Evolutionary conservation across 345 rosid species (phyloP).

Genomic region (Citrus cavaleriei): DNA sequence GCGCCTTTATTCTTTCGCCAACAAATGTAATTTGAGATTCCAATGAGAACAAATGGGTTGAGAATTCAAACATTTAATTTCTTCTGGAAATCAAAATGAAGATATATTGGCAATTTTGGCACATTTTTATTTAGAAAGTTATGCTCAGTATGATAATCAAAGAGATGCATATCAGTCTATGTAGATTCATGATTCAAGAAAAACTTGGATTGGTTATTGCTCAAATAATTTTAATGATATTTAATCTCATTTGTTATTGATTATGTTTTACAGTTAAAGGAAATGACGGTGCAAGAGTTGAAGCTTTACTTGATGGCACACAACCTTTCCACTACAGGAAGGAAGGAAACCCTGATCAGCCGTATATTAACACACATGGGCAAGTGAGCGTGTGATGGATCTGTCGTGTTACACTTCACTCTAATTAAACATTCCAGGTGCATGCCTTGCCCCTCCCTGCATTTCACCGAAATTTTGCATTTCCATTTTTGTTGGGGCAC

Average conservation of each 20-base stretch:
- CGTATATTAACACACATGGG: conserved; percentile 75
- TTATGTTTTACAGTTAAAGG: conserved; percentile 57
- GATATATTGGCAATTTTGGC: background rate
- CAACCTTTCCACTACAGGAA: conserved; percentile 58
- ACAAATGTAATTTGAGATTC: background rate
- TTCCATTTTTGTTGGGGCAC: background rate
- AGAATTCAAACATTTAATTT: background rate
- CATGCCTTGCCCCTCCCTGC: background rate
- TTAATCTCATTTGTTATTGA: background rate
- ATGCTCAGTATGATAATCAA: background rate
- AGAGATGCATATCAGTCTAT: background rate
- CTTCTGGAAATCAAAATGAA: background rate
- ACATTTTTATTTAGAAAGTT: background rate
- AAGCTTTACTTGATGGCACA: conserved; percentile 67
- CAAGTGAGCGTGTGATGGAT: conserved; percentile 28
- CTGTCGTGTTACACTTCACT: background rate
- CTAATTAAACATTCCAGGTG: background rate
- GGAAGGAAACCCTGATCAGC: conserved; percentile 70
- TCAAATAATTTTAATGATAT: background rate
- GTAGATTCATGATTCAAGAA: background rate
- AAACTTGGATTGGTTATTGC: background rate
- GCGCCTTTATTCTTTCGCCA: background rate
- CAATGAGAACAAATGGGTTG: no score
- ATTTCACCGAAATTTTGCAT: background rate
- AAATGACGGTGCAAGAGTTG: conserved; percentile 68